Evolutionary conservation across 305 asterid genomes (phyloP).

Genomic region (Petunia hybrid): DNA sequence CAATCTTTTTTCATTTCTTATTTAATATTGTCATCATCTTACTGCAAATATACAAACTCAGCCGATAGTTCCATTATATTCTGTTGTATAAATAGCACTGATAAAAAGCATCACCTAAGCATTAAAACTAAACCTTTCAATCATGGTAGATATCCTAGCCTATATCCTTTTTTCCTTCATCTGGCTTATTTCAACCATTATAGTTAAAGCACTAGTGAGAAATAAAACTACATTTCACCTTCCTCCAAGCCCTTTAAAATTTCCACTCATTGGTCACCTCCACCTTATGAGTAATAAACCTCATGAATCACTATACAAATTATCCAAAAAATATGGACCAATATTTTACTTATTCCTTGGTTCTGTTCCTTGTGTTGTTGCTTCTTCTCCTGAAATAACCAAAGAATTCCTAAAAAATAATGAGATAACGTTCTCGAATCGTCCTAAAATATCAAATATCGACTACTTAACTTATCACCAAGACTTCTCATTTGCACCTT

Average conservation of each 20-base stretch:
- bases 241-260: slow-evolving; percentile 63
- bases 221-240: slow-evolving; percentile 32
- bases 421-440: slow-evolving; percentile 50
- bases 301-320: slow-evolving; percentile 72
- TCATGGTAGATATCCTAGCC: slow-evolving; percentile 48
- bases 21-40: not conserved
- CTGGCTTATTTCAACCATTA: slow-evolving; percentile 47
- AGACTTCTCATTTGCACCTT: slow-evolving; percentile 25
- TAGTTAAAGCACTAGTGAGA: slow-evolving; percentile 40
- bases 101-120: not conserved
- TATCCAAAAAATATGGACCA: slow-evolving; percentile 58
- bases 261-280: slow-evolving; percentile 76
- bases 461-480: slow-evolving; percentile 34
- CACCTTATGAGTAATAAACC: slow-evolving; percentile 72
- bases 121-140: not conserved
- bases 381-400: slow-evolving; percentile 62
- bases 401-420: slow-evolving; percentile 64
- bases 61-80: slow-evolving; percentile 3
- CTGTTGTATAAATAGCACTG: not conserved
- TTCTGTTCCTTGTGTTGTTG: slow-evolving; percentile 65
- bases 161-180: slow-evolving; percentile 47
- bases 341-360: slow-evolving; percentile 61
- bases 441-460: slow-evolving; percentile 52
- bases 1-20: not conserved
- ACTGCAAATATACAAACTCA: not conserved